phyloP scores from a whole-genome alignment of 1,139 yeast genomes.

The Scheffersomyces illinoinensis region DNA sequence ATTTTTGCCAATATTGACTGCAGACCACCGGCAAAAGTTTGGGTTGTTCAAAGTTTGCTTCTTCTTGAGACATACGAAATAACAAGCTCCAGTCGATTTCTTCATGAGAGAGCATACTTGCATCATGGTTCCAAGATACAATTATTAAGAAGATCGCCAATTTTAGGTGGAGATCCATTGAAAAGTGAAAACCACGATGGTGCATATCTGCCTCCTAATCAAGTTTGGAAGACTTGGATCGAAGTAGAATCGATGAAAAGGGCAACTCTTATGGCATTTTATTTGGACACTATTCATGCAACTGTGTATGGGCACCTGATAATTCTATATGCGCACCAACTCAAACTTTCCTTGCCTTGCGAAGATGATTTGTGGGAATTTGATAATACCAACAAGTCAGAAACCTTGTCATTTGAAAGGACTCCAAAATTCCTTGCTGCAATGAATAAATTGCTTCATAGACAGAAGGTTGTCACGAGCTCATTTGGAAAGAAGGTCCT shows the following conservation, averaged over 20 bases:
- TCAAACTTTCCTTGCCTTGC: conserved; percentile 31
- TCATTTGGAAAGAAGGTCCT: conserved; percentile 64
- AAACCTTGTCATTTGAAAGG: conserved; percentile 5
- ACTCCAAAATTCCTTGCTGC: conserved; percentile 47
- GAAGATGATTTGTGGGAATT: conserved; percentile 36
- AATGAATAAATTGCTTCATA: conserved; percentile 55
- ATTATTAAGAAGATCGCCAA: conserved; percentile 66
- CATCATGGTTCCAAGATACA: conserved; percentile 79
- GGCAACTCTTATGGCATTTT: conserved; percentile 32
- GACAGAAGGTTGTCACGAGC: conserved; percentile 48
- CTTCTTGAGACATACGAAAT: conserved; percentile 66
- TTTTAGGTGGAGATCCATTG: conserved; percentile 65
- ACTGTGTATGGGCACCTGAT: conserved; percentile 33
- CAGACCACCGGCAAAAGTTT: conserved; percentile 54
- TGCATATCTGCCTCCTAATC: conserved; percentile 7
- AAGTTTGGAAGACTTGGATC: conserved; percentile 31
- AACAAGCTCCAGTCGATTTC: conserved; percentile 39
- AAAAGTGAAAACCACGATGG: conserved; percentile 9
- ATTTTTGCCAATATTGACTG: conserved; percentile 60
- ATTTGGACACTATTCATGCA: conserved; percentile 32
- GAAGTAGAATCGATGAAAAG: conserved; percentile 35
- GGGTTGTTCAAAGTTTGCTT: conserved; percentile 65
- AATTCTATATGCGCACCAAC: conserved; percentile 31
- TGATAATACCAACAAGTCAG: conserved; percentile 7
- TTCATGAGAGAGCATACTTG: conserved; percentile 73